Conservation (phyloP, 2,329 filamentous ascomycete genomes). For the Colletotrichum truncatum region DNA sequence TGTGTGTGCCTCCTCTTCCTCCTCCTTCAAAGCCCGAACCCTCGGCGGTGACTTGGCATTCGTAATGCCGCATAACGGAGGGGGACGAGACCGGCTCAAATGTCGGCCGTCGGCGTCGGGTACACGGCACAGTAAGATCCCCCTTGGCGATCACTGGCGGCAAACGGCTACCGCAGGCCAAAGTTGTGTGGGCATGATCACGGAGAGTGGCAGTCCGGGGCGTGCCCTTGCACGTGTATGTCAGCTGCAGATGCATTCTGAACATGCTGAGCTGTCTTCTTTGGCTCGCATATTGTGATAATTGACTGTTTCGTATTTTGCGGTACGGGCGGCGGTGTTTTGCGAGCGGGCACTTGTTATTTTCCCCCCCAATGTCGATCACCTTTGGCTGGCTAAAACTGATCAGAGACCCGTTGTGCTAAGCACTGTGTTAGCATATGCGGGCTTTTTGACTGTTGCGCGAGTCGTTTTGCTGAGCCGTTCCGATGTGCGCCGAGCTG, state of each 20-base stretch:
- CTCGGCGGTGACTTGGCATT: constrained; percentile 5
- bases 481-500: background rate
- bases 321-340: background rate
- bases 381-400: background rate
- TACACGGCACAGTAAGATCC: constrained; percentile 2
- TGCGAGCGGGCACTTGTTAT: background rate
- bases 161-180: constrained; percentile 11
- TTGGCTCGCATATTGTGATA: background rate
- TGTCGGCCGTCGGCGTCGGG: constrained; percentile 13
- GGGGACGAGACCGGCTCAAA: background rate
- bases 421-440: background rate
- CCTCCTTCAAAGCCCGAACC: background rate
- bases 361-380: constrained; percentile 12
- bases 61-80: constrained; percentile 9
- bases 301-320: background rate
- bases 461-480: background rate
- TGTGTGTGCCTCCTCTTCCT: background rate
- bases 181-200: background rate
- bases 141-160: constrained; percentile 12
- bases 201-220: background rate
- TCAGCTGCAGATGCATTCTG: background rate
- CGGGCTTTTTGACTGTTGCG: background rate
- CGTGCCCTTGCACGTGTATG: background rate
- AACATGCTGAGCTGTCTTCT: background rate
- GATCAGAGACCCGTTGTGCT: background rate